Base-by-base conservation (phyloP, 768 basidiomycete species). In the Polyporus arcularius region DNA sequence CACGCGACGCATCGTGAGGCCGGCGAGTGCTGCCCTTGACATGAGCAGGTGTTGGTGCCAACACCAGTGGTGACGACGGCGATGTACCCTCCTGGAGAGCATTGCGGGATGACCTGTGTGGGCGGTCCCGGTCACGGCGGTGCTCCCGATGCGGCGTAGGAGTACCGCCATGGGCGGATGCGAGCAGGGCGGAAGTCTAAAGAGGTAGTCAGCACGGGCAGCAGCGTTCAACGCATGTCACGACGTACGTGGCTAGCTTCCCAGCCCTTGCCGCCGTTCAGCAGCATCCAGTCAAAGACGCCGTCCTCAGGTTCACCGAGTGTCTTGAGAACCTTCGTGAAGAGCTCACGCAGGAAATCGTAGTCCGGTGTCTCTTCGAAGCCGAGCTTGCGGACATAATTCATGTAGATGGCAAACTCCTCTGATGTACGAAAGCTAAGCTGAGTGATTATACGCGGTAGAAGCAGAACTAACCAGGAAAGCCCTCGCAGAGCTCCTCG, bases 351-450 rank as follows among this genome's bases (percentile, higher is more conserved):
- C 56, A 99, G 82, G 74, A 99, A 99, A 70, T 99, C 96, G 66
- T 99, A 99, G 75, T 99, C 96, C 2, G 96, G 96, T 28, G 86
- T 85, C 75, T 99, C 96, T 72, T 98, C 97, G 70, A 98, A 99
- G 30, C 96, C 96, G 60, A 99, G 83, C 75, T 97, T 98, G 52
- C 96, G 92, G 47, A 99, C 96, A 67, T 99, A 99, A 78, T 97
- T 98, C 88, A 99, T 94, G 77, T 98, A 99, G 66, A 98, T 98
- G 18, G 88, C 87, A 71, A 99, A 98, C 70, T 98, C 96, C 82
- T 98, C 96, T 96, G 75, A 10, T 57, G 40, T 21, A 14, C 46
- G 1, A 35, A 11, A 3, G 11, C 35, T 35, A 11, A 26, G 21
- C 9, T 28, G 14, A 39, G 43, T 31, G 62, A 43, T 39, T 4